Evolutionary conservation across 768 basidiomycete species (phyloP), one percentile per base, ranked within the genome.

Genomic region (Boletellus ananas): DNA sequence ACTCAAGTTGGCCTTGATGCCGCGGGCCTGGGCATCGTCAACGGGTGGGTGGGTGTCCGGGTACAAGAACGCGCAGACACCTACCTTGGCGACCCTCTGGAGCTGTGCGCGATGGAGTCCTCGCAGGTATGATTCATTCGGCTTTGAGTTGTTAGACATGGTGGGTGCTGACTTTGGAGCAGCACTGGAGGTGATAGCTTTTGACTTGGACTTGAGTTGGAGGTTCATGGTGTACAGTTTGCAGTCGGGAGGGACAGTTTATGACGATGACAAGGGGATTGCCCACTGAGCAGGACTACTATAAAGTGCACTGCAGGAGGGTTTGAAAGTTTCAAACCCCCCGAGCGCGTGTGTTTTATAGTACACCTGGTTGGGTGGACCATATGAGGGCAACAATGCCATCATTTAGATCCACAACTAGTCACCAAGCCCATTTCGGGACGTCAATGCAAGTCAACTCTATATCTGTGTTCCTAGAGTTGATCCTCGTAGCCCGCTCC

Each of bases 1-100:
- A 52, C 64, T 66, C 31, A 50, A 38, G 34, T 69, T 67, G 5
- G 58, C 60, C 33, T 54, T 62, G 4, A 65, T 51, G 25, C 47
- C 52, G 9, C n/a, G 40, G 16, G 45, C 55, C 65, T 67, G 43
- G n/a, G 13, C 12, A 17, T 33, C 31, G n/a, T 63, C 20, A 51
- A 34, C 33, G 20, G n/a, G 11, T 14, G 3, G 1, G 25, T 6
- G 13, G 35, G 9, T 20, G 23, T 3, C 10, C 21, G 17, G 25
- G 25, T 27, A 27, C 8, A 8, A 27, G 25, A 8, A 8, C 8
- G 10, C 12, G 13, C 11, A 35, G 21, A 36, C n/a, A n/a, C n/a
- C n/a, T n/a, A n/a, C n/a, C n/a, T n/a, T n/a, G n/a, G n/a, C n/a
- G n/a, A n/a, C n/a, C 33, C 64, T 66, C 47, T 66, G 65, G 21